These are phyloP conservation scores for Hemerocallis citrina DNA, from an alignment of 106 monocot genomes.

Conservation along the genomic window DNA sequence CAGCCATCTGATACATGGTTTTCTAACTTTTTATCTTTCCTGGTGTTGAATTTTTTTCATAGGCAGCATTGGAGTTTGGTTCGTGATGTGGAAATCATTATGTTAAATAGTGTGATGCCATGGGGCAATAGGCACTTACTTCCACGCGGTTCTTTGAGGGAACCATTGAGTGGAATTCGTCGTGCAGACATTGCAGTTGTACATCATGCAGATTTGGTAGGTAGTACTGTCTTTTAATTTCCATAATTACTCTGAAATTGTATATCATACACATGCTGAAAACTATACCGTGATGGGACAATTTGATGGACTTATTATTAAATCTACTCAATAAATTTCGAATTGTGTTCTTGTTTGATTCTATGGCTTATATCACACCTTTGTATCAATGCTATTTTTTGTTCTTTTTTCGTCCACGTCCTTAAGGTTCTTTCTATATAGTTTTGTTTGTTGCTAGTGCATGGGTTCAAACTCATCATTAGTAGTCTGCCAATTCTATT, in stretches of 20 bases:
- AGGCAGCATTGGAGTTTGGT: conserved; percentile 80
- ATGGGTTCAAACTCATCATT: no score
- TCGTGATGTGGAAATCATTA: conserved; percentile 72
- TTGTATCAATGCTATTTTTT: no score
- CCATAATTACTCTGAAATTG: not conserved
- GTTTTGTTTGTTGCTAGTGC: no score
- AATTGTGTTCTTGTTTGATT: not conserved
- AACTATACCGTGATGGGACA: not conserved
- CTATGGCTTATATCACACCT: not conserved
- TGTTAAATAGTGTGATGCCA: conserved; percentile 78
- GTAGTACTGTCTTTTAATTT: conserved; percentile 1
- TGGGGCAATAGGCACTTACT: conserved; percentile 77
- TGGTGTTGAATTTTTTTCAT: conserved; percentile 26
- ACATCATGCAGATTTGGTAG: conserved; percentile 81
- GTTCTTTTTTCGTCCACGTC: no score
- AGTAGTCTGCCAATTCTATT: no score
- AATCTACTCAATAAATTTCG: not conserved
- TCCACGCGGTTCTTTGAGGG: conserved; percentile 81
- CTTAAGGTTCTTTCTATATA: no score
- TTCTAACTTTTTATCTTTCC: conserved; percentile 4
- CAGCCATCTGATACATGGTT: not conserved
- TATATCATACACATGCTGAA: not conserved
- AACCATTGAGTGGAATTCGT: conserved; percentile 54
- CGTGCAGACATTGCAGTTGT: conserved; percentile 64
- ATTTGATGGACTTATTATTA: not conserved